Percentiles rank a stretch among this genome's conserved stretches.
Evolutionary conservation across 345 rosid species (phyloP).

Genomic region (Aurinia saxatilis): DNA sequence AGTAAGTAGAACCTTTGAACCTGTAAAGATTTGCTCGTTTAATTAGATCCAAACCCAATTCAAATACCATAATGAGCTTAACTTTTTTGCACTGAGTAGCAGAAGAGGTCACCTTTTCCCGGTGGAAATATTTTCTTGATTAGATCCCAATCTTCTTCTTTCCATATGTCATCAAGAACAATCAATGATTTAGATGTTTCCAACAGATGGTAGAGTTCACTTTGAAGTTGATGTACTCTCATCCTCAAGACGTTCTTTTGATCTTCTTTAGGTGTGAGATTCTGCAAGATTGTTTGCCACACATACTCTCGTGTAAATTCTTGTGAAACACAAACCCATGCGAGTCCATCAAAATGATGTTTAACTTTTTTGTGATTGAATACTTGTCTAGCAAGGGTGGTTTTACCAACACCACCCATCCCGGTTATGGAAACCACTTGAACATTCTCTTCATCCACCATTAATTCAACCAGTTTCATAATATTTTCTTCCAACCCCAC

Average conservation of each 20-base stretch:
- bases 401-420: slow-evolving; percentile 49
- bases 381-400: slow-evolving; percentile 31
- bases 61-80: too few species aligned
- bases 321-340: slow-evolving; percentile 36
- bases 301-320: slow-evolving; percentile 19
- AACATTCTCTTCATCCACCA: neutral
- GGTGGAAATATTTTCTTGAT: slow-evolving; percentile 20
- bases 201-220: slow-evolving; percentile 2
- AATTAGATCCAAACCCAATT: neutral
- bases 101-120: neutral
- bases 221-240: slow-evolving; percentile 15
- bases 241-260: slow-evolving; percentile 2
- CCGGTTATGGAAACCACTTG: slow-evolving; percentile 32
- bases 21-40: neutral
- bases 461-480: slow-evolving; percentile 2
- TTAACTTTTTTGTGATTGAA: slow-evolving; percentile 4
- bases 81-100: too few species aligned
- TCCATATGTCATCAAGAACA: slow-evolving; percentile 41
- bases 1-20: slow-evolving; percentile 33
- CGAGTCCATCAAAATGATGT: slow-evolving; percentile 15
- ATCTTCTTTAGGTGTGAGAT: neutral
- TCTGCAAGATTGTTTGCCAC: slow-evolving; percentile 25
- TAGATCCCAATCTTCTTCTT: slow-evolving; percentile 19
- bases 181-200: slow-evolving; percentile 26
- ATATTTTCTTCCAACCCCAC: slow-evolving; percentile 33